phyloP scores from a whole-genome alignment of 352 stramenopile genomes.

The Pythium scleroteichum region DNA sequence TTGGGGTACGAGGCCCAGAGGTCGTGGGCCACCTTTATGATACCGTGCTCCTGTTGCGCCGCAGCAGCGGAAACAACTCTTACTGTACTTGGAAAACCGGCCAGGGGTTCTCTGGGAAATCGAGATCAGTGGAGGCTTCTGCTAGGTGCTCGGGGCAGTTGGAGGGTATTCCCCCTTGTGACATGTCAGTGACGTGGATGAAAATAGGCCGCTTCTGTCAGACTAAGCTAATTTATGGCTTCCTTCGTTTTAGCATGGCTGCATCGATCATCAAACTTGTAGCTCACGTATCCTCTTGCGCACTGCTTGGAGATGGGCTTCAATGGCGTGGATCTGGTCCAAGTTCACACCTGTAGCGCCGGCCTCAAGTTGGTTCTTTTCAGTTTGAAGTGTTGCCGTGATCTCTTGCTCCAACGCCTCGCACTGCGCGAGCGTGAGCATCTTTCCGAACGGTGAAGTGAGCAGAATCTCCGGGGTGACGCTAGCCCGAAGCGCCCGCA shows the following conservation, averaged over 20 bases:
- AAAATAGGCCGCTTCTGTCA: background rate
- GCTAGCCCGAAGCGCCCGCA: slow-evolving; percentile 51
- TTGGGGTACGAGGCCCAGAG: slow-evolving; percentile 13
- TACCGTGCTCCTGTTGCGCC: too few relatives aligned
- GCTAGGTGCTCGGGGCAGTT: too few relatives aligned
- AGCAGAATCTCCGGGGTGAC: slow-evolving; percentile 36
- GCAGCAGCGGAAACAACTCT: background rate
- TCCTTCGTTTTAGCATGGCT: slow-evolving; percentile 12
- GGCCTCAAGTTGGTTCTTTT: slow-evolving; percentile 11
- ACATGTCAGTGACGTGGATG: slow-evolving; percentile 4
- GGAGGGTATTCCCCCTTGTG: background rate
- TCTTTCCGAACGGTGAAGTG: slow-evolving; percentile 17
- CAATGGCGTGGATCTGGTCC: slow-evolving; percentile 20
- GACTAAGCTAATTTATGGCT: too few relatives aligned
- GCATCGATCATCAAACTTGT: slow-evolving; percentile 8
- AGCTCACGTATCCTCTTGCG: slow-evolving; percentile 28
- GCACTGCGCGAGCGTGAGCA: slow-evolving; percentile 13
- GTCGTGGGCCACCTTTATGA: slow-evolving; percentile 14
- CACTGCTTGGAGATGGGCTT: slow-evolving; percentile 20
- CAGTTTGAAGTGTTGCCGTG: slow-evolving; percentile 4
- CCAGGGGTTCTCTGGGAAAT: too few relatives aligned
- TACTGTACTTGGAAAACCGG: too few relatives aligned
- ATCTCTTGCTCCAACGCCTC: slow-evolving; percentile 24
- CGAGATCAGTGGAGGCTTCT: too few relatives aligned
- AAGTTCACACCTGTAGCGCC: background rate